Conservation (phyloP, 805 yeast genomes). For the Metschnikowia aberdeeniae region DNA sequence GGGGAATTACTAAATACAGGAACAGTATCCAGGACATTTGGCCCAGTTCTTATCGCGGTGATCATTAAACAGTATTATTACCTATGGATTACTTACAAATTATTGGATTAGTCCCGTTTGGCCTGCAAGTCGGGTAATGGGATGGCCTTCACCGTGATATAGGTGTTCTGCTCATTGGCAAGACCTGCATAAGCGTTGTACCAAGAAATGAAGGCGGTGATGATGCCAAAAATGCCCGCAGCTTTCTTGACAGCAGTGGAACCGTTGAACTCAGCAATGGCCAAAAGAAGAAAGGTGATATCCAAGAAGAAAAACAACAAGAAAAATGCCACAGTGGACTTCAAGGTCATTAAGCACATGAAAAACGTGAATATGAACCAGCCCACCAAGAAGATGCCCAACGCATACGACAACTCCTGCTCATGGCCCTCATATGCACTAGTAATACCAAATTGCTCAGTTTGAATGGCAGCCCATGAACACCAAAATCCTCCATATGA, state of each 20-base stretch:
- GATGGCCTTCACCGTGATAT: conserved; percentile 46
- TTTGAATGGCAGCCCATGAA: conserved; percentile 60
- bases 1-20: no score
- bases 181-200: conserved; percentile 46
- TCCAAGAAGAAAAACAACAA: conserved; percentile 37
- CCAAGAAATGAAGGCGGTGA: conserved; percentile 43
- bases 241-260: conserved; percentile 33
- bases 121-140: conserved; percentile 46
- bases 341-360: conserved; percentile 37
- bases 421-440: conserved; percentile 28
- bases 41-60: no score
- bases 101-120: conserved; percentile 12
- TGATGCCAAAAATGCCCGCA: conserved; percentile 40
- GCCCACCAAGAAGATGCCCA: conserved; percentile 37
- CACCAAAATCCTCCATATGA: conserved; percentile 77
- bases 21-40: no score
- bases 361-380: conserved; percentile 46
- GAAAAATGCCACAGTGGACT: conserved; percentile 43
- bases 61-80: background rate
- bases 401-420: conserved; percentile 29
- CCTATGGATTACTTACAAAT: background rate
- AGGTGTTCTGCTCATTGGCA: conserved; percentile 60
- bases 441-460: conserved; percentile 34
- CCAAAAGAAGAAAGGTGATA: conserved; percentile 39
- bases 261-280: conserved; percentile 34